Percentiles rank a stretch among this genome's conserved stretches.
Conservation (phyloP, 2,329 filamentous ascomycete genomes). For the Penicillium sp. region DNA sequence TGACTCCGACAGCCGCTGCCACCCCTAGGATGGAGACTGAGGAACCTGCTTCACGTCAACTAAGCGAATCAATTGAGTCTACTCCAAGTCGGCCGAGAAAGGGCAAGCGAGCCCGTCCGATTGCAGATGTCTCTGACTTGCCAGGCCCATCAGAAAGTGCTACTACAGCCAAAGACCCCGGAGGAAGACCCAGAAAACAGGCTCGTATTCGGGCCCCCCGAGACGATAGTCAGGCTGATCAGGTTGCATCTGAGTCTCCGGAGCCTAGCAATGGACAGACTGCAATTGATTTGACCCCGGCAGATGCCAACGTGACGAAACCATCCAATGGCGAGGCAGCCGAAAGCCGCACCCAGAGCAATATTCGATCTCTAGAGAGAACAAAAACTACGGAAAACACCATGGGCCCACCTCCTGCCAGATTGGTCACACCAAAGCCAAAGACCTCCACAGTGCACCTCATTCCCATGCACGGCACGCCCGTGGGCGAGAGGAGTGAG, state of each 20-base stretch:
- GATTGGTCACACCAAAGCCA: not conserved
- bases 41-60: not conserved
- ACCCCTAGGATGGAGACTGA: not conserved
- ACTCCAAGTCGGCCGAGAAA: not conserved
- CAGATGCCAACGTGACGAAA: not conserved
- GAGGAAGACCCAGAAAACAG: not conserved
- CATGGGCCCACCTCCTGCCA: not conserved
- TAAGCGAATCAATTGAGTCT: not conserved
- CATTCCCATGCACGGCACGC: not conserved
- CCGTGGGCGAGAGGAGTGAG: not conserved
- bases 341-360: not conserved
- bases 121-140: not conserved
- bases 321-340: not conserved
- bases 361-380: not conserved
- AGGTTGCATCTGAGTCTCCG: not conserved
- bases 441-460: not conserved
- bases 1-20: not conserved
- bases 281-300: not conserved
- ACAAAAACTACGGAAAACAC: not conserved
- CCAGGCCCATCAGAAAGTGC: not conserved
- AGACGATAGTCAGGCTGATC: not conserved
- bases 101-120: not conserved
- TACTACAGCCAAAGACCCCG: not conserved
- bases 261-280: not conserved
- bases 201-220: not conserved